A percentile compares a stretch with the other conserved stretches of the same genome.
Evolutionary conservation across 192 early-diverging fungal species (phyloP).

Genomic region (Coemansia aciculifera): DNA sequence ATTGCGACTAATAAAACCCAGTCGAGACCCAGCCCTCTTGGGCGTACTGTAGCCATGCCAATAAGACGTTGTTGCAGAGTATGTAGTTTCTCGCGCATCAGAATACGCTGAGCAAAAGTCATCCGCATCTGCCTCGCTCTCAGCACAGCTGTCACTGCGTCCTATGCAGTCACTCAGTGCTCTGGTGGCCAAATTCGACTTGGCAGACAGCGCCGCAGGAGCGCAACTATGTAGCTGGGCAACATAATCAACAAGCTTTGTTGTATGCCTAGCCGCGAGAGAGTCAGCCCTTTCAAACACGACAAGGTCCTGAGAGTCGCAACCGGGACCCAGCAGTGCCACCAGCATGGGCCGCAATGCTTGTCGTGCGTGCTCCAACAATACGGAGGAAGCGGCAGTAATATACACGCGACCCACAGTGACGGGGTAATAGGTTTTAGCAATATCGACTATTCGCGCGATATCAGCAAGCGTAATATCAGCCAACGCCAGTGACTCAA

Average conservation of each 20-base stretch:
- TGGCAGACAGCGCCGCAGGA: not conserved
- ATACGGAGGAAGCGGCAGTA: slow-evolving; percentile 40
- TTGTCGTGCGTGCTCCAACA: slow-evolving; percentile 43
- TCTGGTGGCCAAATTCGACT: not conserved
- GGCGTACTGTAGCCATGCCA: not conserved
- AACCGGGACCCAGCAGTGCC: not conserved
- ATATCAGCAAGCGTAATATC: slow-evolving; percentile 13
- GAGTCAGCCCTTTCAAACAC: slow-evolving; percentile 5
- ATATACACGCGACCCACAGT: slow-evolving; percentile 34
- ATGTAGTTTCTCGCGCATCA: slow-evolving; percentile 12
- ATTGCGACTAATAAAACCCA: slow-evolving; percentile 1
- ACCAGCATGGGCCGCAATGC: slow-evolving; percentile 25
- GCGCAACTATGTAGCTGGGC: not conserved
- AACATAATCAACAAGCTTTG: not conserved
- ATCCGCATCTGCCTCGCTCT: slow-evolving; percentile 23
- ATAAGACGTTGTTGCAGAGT: not conserved
- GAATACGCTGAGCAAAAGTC: slow-evolving; percentile 47
- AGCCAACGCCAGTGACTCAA: slow-evolving; percentile 42
- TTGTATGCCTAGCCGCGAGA: not conserved
- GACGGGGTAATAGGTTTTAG: slow-evolving; percentile 23
- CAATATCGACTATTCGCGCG: slow-evolving; percentile 9
- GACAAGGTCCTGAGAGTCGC: not conserved
- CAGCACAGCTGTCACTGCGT: not conserved
- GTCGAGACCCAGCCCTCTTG: slow-evolving; percentile 14
- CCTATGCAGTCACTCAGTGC: slow-evolving; percentile 15